Percentiles rank a stretch among this genome's conserved stretches.
Evolutionary conservation across 31 red algal genomes (phyloP).

Genomic region (Asparagopsis taxiformis): DNA sequence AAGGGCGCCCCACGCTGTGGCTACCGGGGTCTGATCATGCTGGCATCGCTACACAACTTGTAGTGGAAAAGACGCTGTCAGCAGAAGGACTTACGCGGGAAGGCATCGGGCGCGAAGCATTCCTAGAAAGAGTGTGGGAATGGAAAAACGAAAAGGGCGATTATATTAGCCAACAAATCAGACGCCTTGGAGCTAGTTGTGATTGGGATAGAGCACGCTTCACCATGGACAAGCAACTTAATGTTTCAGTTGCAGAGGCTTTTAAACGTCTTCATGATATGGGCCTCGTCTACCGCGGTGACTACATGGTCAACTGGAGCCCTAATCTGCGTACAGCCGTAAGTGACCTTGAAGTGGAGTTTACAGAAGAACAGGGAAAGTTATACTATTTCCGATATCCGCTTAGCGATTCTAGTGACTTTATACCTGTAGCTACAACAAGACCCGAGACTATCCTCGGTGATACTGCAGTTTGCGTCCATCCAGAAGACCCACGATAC

Average conservation of each 20-base stretch:
- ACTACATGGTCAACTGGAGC: conserved; percentile 94
- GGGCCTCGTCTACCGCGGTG: conserved; percentile 94
- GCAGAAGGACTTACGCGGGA: conserved; percentile 53
- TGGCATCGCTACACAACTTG: conserved; percentile 97
- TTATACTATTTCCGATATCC: conserved; percentile 69
- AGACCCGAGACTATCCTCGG: conserved; percentile 99
- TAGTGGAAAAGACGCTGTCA: conserved; percentile 91
- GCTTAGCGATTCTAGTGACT: conserved; percentile 58
- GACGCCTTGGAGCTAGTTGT: conserved; percentile 83
- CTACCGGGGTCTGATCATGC: conserved; percentile 98
- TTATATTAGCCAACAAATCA: conserved; percentile 89
- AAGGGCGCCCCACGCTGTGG: conserved; percentile 80
- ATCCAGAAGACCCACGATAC: conserved; percentile 95
- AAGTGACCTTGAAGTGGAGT: conserved; percentile 94
- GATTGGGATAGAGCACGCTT: conserved; percentile 97
- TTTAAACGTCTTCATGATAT: conserved; percentile 92
- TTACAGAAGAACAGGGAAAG: conserved; percentile 76
- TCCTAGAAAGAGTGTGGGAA: conserved; percentile 89
- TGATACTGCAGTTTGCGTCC: conserved; percentile 95
- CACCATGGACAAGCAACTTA: conserved; percentile 82
- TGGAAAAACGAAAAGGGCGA: conserved; percentile 96
- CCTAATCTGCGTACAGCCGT: conserved; percentile 84
- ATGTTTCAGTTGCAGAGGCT: conserved; percentile 84
- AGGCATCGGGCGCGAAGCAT: conserved; percentile 86
- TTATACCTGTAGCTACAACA: conserved; percentile 93